A percentile compares a stretch with the other conserved stretches of the same genome.
Conservation (phyloP, 768 basidiomycete species). For the Suillus discolor region DNA sequence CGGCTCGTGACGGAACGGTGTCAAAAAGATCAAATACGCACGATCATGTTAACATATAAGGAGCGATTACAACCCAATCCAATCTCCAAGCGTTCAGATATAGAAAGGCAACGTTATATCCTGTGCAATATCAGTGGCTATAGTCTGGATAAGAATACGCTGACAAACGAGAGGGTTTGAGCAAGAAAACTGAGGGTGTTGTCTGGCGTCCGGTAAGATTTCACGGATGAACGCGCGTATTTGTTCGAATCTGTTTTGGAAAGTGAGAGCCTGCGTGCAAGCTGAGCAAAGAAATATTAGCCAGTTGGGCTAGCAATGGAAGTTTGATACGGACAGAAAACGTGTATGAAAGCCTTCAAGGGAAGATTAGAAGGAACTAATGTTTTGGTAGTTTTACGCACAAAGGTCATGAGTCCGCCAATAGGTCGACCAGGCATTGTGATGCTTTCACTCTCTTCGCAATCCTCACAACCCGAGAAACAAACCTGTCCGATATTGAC, state of each 20-base stretch:
- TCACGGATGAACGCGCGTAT: background rate
- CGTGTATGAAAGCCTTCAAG: conserved; percentile 5
- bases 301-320: too few species aligned
- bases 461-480: conserved; percentile 5
- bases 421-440: background rate
- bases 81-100: background rate
- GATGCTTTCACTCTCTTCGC: conserved; percentile 1
- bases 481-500: background rate
- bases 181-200: conserved; percentile 1
- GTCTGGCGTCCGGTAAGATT: background rate
- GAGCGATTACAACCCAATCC: background rate
- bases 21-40: background rate
- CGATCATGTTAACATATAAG: background rate
- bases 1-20: background rate
- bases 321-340: background rate
- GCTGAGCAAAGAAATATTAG: background rate
- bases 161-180: background rate
- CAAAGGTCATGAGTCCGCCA: background rate
- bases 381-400: background rate
- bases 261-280: background rate
- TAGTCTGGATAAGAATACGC: background rate
- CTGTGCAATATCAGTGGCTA: conserved; percentile 4
- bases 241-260: background rate
- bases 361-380: background rate
- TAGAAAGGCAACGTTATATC: conserved; percentile 1